Conservation (phyloP, 768 basidiomycete genomes). For the Ephemerocybe angulata region DNA sequence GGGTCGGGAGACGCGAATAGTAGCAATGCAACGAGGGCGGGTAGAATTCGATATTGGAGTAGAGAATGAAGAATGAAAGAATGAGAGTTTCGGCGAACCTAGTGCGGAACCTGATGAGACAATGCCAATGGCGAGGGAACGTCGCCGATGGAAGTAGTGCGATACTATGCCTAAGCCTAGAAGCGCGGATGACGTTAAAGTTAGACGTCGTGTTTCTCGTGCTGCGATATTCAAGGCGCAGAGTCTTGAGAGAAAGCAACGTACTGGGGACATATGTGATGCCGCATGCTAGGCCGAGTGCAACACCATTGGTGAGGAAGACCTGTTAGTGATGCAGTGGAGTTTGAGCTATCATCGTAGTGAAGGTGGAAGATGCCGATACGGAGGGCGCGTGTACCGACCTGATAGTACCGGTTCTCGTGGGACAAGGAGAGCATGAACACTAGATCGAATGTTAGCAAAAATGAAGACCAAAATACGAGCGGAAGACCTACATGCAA, state of each 20-base stretch:
- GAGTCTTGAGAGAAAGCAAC: background rate
- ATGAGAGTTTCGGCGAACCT: conserved; percentile 15
- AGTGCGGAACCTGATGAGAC: conserved; percentile 33
- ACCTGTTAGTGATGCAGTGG: too few species aligned
- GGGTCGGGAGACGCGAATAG: too few species aligned
- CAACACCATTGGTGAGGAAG: conserved; percentile 50
- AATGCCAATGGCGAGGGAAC: conserved; percentile 51
- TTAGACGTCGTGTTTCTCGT: background rate
- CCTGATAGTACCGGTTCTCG: conserved; percentile 34
- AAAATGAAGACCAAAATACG: background rate
- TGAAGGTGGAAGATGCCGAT: too few species aligned
- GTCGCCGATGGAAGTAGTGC: conserved; percentile 49
- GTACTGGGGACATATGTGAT: conserved; percentile 41
- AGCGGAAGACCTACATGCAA: conserved; percentile 3
- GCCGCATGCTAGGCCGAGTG: conserved; percentile 46
- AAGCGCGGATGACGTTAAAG: background rate
- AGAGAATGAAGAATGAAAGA: background rate
- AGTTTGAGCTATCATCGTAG: too few species aligned
- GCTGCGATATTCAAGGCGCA: background rate
- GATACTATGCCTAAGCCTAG: conserved; percentile 43
- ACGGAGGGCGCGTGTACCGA: conserved; percentile 19
- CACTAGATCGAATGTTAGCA: conserved; percentile 21
- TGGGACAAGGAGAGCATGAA: conserved; percentile 34
- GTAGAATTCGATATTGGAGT: background rate
- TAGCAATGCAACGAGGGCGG: background rate